phyloP scores from a whole-genome alignment of 2,329 filamentous ascomycete genomes.

The Triangularia setosa region DNA sequence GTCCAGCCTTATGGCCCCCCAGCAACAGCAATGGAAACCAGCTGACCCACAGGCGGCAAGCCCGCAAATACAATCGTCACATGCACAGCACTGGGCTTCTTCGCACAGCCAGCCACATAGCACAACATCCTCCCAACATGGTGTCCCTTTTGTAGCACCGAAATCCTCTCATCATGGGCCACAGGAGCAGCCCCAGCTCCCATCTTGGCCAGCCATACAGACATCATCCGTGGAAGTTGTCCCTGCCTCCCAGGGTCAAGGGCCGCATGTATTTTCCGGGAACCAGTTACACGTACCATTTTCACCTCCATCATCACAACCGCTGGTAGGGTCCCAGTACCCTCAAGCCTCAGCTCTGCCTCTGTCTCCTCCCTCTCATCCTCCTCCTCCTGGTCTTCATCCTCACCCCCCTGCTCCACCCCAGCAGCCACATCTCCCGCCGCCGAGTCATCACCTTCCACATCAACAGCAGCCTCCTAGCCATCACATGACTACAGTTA shows the following conservation, averaged over 20 bases:
- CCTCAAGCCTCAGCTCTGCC: not conserved
- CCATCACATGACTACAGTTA: not conserved
- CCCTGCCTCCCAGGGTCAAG: not conserved
- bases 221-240: not conserved
- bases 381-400: not conserved
- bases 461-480: not conserved
- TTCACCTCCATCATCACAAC: not conserved
- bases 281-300: not conserved
- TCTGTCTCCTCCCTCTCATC: not conserved
- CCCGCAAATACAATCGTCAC: not conserved
- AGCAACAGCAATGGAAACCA: not conserved
- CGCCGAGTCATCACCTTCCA: not conserved
- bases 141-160: not conserved
- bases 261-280: not conserved
- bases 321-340: not conserved
- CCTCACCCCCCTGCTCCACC: not conserved
- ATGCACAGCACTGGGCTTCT: not conserved
- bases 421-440: not conserved
- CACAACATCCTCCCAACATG: not conserved
- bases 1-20: not conserved
- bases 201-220: not conserved
- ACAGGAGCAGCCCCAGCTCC: not conserved
- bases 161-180: not conserved
- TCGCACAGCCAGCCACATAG: not conserved
- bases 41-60: not conserved